These are phyloP conservation scores for Colletotrichum lini DNA, from an alignment of 2,329 filamentous ascomycete genomes.

Conservation along the genomic window DNA sequence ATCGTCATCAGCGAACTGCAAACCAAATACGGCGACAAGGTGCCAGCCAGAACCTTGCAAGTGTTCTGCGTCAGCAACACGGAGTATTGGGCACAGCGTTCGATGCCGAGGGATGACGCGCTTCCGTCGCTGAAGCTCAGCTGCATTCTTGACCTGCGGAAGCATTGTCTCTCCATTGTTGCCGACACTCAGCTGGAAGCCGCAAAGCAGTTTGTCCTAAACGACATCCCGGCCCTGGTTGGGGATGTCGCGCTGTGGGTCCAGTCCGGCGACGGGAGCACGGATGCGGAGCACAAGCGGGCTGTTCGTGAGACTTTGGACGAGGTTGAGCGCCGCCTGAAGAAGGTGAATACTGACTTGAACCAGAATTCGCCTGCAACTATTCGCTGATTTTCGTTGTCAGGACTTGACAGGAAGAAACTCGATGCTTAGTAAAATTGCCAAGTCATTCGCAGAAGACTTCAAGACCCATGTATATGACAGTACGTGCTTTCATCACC, in stretches of 20 bases:
- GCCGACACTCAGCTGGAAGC: conserved; percentile 57
- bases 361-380: background rate
- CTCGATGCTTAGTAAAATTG: background rate
- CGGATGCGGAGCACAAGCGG: conserved; percentile 54
- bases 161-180: conserved; percentile 61
- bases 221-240: conserved; percentile 59
- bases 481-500: conserved; percentile 16
- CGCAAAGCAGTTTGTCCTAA: conserved; percentile 55
- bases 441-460: background rate
- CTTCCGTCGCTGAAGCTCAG: conserved; percentile 56
- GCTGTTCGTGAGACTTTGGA: conserved; percentile 51
- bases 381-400: background rate
- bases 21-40: conserved; percentile 47
- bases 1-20: conserved; percentile 50
- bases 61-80: conserved; percentile 63
- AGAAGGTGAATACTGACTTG: conserved; percentile 48
- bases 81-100: conserved; percentile 57
- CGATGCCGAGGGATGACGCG: conserved; percentile 44
- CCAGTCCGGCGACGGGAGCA: conserved; percentile 56
- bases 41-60: conserved; percentile 46
- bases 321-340: conserved; percentile 50
- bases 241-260: conserved; percentile 60
- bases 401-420: background rate
- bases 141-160: conserved; percentile 58
- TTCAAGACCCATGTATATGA: conserved; percentile 22